Evolutionary conservation across 495 filamentous ascomycete genomes (phyloP).

Genomic region (Penicillium alfredii): DNA sequence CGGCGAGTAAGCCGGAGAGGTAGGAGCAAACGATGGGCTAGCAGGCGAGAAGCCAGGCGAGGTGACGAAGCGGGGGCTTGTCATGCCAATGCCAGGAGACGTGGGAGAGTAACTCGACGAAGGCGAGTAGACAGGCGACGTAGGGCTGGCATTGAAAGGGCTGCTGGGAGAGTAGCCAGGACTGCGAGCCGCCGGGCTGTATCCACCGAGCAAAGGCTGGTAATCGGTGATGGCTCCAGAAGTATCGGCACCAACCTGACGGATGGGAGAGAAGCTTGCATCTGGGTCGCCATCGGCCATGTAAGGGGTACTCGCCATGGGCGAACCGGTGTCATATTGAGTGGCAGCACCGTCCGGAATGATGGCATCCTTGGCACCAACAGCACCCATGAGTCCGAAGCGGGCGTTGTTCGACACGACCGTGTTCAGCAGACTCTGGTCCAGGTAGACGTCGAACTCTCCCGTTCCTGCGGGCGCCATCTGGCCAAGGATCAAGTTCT

Average conservation of each 20-base stretch:
- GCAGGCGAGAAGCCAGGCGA: constrained; percentile 56
- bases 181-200: constrained; percentile 63
- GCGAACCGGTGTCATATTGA: constrained; percentile 89
- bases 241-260: constrained; percentile 64
- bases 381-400: constrained; percentile 68
- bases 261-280: constrained; percentile 86
- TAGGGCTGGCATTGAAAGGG: constrained; percentile 74
- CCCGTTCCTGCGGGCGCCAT: constrained; percentile 94
- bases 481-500: constrained; percentile 98
- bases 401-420: constrained; percentile 85
- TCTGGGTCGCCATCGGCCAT: constrained; percentile 71
- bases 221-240: constrained; percentile 70
- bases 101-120: constrained; percentile 62
- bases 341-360: constrained; percentile 78
- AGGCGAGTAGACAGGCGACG: constrained; percentile 70
- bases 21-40: constrained; percentile 66
- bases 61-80: constrained; percentile 49
- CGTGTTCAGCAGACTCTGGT: constrained; percentile 91
- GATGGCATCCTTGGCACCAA: constrained; percentile 64
- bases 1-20: constrained; percentile 78
- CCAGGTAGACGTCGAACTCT: constrained; percentile 84
- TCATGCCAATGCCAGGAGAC: constrained; percentile 55
- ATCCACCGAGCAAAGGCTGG: constrained; percentile 48
- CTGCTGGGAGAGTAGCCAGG: constrained; percentile 69
- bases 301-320: constrained; percentile 72